phyloP scores from a whole-genome alignment of 1,284 basidiomycete genomes.

The Microbotryomycetes sp. region DNA sequence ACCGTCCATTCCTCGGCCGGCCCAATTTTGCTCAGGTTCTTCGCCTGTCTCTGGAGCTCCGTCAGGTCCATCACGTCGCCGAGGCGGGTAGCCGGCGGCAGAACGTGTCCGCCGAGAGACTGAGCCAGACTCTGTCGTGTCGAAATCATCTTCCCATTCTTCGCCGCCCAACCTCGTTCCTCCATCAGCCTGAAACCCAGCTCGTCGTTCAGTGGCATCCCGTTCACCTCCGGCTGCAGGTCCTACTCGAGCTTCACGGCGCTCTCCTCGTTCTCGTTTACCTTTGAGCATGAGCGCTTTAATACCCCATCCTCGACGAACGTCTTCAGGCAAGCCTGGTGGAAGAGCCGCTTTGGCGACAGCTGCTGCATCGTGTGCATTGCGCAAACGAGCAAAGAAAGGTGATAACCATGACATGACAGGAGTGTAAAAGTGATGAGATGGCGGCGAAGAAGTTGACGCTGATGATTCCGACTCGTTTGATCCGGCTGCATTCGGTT shows the following conservation, averaged over 20 bases:
- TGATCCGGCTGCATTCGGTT: conserved; percentile 2
- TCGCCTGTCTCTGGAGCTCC: not conserved
- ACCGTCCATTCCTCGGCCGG: not conserved
- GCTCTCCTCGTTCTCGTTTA: conserved; percentile 25
- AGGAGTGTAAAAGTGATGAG: conserved; percentile 22
- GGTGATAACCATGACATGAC: conserved; percentile 11
- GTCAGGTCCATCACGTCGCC: not conserved
- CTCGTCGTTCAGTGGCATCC: not conserved
- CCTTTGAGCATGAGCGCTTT: conserved; percentile 27
- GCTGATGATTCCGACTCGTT: conserved; percentile 18
- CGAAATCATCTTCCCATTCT: conserved; percentile 1
- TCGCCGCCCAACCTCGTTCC: not conserved
- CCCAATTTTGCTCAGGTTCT: not conserved
- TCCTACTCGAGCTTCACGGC: conserved; percentile 6
- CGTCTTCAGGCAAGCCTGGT: conserved; percentile 28
- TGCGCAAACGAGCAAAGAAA: conserved; percentile 25
- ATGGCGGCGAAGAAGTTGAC: conserved; percentile 14
- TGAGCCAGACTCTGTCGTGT: not conserved
- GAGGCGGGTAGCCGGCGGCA: not conserved
- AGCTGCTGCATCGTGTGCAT: conserved; percentile 31
- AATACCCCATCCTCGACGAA: conserved; percentile 26
- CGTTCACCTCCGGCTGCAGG: not conserved
- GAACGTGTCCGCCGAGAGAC: not conserved
- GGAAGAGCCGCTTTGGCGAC: conserved; percentile 28
- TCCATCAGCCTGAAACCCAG: not conserved